These are phyloP conservation scores for Blastobotrys apis DNA, from an alignment of 1,139 yeast species.

Conservation along the genomic window DNA sequence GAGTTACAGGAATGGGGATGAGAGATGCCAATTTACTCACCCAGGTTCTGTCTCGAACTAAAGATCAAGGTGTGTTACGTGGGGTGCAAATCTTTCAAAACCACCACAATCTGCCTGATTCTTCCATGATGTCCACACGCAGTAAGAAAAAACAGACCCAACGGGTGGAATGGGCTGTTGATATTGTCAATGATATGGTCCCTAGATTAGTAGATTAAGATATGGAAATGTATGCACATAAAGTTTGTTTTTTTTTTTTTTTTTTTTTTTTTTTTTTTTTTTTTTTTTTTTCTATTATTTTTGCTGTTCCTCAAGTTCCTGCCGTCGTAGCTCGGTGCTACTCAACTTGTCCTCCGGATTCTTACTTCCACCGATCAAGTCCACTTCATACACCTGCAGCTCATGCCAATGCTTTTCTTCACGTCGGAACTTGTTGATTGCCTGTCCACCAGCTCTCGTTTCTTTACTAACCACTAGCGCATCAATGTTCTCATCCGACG, in stretches of 20 bases:
- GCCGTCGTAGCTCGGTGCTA: constrained; percentile 56
- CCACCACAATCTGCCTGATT: not conserved
- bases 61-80: constrained; percentile 60
- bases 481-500: constrained; percentile 66
- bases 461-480: constrained; percentile 80
- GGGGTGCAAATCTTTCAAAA: constrained; percentile 67
- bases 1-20: constrained; percentile 3
- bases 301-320: constrained; percentile 25
- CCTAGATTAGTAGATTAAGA: too few species aligned
- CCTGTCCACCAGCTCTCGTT: constrained; percentile 68
- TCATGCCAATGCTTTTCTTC: constrained; percentile 52
- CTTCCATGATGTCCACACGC: constrained; percentile 18
- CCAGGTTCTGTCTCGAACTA: constrained; percentile 54
- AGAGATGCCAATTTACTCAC: constrained; percentile 52
- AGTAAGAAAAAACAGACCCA: constrained; percentile 47
- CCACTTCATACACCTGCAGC: constrained; percentile 57
- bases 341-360: constrained; percentile 68
- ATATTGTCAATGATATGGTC: not conserved
- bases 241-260: not conserved
- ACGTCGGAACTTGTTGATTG: constrained; percentile 60
- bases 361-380: constrained; percentile 60
- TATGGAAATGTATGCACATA: not conserved
- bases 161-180: constrained; percentile 68
- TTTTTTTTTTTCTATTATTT: too few species aligned
- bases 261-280: not conserved